These are phyloP conservation scores for Phytophthora megakarya DNA, from an alignment of 352 stramenopile species.

Conservation along the genomic window DNA sequence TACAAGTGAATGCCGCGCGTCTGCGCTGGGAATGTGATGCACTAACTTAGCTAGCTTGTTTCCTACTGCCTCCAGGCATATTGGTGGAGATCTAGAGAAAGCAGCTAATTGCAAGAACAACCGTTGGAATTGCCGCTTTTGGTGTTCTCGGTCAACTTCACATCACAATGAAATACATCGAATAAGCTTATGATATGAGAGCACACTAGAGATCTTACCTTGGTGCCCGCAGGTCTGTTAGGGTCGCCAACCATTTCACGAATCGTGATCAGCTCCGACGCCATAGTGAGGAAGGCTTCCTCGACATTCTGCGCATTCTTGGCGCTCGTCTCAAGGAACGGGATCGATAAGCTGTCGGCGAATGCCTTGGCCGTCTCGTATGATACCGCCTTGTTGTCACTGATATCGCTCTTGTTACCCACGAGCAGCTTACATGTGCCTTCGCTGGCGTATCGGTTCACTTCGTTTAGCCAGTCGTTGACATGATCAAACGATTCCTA, in stretches of 20 bases:
- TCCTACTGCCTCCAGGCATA: conserved; percentile 9
- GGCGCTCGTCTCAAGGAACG: conserved; percentile 99
- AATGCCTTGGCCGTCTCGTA: conserved; percentile 98
- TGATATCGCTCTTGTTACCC: conserved; percentile 99
- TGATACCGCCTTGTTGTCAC: conserved; percentile 94
- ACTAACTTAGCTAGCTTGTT: conserved; percentile 27
- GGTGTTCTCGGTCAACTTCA: conserved; percentile 43
- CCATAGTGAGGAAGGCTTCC: conserved; percentile 99
- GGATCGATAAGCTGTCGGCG: conserved; percentile 96
- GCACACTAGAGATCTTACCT: conserved; percentile 43
- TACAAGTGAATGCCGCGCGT: conserved; percentile 19
- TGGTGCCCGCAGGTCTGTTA: conserved; percentile 66
- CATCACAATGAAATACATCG: conserved; percentile 14
- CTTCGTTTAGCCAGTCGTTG: conserved; percentile 99
- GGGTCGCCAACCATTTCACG: conserved; percentile 85
- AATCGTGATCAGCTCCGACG: conserved; percentile 96
- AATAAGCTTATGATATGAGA: conserved; percentile 14
- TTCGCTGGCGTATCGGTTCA: conserved; percentile 98
- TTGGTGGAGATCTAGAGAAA: not conserved
- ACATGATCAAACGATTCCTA: conserved; percentile 99
- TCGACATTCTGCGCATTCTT: conserved; percentile 99
- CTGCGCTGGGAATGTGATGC: conserved; percentile 15
- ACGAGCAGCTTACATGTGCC: conserved; percentile 99
- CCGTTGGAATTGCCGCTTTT: conserved; percentile 43
- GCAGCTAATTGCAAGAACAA: conserved; percentile 50